Base-by-base conservation (phyloP, 345 rosid species). In the Murraya paniculata region DNA sequence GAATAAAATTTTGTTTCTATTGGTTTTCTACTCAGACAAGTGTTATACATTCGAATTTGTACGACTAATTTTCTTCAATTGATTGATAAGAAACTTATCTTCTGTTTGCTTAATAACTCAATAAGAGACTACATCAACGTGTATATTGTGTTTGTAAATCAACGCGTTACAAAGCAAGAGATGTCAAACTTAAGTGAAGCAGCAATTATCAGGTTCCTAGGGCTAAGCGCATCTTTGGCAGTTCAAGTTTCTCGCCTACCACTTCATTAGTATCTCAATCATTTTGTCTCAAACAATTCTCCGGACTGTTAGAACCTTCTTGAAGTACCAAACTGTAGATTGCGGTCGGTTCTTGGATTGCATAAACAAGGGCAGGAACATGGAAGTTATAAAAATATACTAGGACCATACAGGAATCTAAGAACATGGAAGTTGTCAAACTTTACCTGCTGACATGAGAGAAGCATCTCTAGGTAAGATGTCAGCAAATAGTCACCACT, bases 301-400 rank as follows among this genome's bases (percentile, higher is more conserved):
- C 41, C 50, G 4, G 57, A 72, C 48, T 50, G 31, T 48, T n/a
- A 66, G 71, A 77, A 61, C 71, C 81, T 62, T 58, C 45, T 82
- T 70, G 82, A 82, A 71, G n/a, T 78, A 64, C 76, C 48, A 56
- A 56, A 70, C 30, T 16, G 22, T 7, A 61, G 25, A 68, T 33
- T 31, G 4, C 9, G 28, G 41, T 69, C 66, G 64, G 79, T 25
- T 71, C 21, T 55, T 62, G 72, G 75, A 30, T 69, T 39, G 61
- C 55, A 65, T 28, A 57, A 61, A 62, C 64, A 36, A 68, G 19
- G 62, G 25, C 36, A 19, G 65, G 36, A 28, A 41, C 1, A 25
- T 45, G 31, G 59, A 55, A 76, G 50, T 57, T 64, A 24, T 61
- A 4, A 14, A 58, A 65, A 28, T 39, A 59, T 33, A 66, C 7